phyloP scores from a whole-genome alignment of 306 rosid species.

The Aeschynomene evenia region DNA sequence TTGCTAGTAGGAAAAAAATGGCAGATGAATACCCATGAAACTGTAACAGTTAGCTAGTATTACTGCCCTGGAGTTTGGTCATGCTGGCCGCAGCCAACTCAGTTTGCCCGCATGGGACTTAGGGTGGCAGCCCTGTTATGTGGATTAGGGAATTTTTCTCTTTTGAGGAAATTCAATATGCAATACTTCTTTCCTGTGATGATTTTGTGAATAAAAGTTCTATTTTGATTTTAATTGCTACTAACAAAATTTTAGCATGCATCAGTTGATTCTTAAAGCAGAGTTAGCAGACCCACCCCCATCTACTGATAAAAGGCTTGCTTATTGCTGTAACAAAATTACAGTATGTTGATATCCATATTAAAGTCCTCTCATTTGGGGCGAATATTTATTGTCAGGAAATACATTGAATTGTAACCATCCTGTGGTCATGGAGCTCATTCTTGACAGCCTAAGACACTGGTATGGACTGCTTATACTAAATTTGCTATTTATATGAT shows the following conservation, averaged over 20 bases:
- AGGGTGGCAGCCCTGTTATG: not conserved
- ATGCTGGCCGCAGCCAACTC: too few species aligned
- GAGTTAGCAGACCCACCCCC: not conserved
- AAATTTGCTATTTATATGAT: slow-evolving; percentile 7
- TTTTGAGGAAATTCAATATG: slow-evolving; percentile 15
- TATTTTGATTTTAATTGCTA: slow-evolving; percentile 9
- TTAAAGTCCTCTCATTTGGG: slow-evolving; percentile 28
- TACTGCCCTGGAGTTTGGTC: too few species aligned
- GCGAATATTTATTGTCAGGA: slow-evolving; percentile 53
- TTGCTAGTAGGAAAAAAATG: too few species aligned
- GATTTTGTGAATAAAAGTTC: not conserved
- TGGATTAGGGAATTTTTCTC: slow-evolving; percentile 13
- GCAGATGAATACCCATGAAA: too few species aligned
- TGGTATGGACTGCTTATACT: slow-evolving; percentile 50
- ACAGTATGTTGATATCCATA: not conserved
- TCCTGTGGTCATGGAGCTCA: slow-evolving; percentile 90
- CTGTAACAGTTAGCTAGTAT: too few species aligned
- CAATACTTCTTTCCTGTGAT: slow-evolving; percentile 11
- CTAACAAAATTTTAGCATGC: slow-evolving; percentile 13
- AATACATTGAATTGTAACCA: slow-evolving; percentile 93
- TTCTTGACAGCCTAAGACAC: slow-evolving; percentile 95
- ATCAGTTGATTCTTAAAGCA: not conserved
- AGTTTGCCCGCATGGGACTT: too few species aligned
- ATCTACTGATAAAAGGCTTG: not conserved
- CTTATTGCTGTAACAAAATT: not conserved